These are phyloP conservation scores for Cymodocea nodosa DNA, from an alignment of 116 monocot species.

Conservation along the genomic window DNA sequence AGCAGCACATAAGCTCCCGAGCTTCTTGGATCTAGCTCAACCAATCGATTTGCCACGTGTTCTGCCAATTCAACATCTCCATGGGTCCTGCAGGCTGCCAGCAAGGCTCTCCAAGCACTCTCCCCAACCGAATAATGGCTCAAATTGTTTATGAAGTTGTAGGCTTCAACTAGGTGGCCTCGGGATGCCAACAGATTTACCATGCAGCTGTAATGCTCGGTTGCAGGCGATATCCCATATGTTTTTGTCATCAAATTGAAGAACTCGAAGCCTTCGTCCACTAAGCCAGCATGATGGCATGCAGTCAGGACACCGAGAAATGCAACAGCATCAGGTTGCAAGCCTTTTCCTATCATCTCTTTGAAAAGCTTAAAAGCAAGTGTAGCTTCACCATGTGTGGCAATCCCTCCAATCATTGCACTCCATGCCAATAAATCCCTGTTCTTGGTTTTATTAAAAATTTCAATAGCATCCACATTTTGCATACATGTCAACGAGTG, in stretches of 20 bases:
- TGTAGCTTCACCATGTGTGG: conserved; percentile 9
- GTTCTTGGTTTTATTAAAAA: conserved; percentile 6
- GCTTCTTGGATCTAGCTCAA: conserved; percentile 6
- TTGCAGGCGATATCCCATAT: conserved; percentile 15
- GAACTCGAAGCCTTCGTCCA: conserved; percentile 13
- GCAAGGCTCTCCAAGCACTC: conserved; percentile 13
- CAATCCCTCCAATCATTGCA: conserved; percentile 13
- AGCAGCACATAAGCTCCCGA: conserved; percentile 20
- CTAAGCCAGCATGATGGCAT: conserved; percentile 13
- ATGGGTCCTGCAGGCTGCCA: conserved; percentile 10
- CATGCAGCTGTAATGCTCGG: conserved; percentile 20
- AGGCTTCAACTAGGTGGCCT: conserved; percentile 5
- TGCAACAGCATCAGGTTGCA: conserved; percentile 12
- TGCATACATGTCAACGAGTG: conserved; percentile 59
- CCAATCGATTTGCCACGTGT: conserved; percentile 3
- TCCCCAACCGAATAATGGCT: background rate
- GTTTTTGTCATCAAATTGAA: conserved; percentile 15
- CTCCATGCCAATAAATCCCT: conserved; percentile 19
- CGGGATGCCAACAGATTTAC: conserved; percentile 11
- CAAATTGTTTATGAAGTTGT: background rate
- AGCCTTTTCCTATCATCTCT: conserved; percentile 5
- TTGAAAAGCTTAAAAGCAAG: conserved; percentile 12
- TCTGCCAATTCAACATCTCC: conserved; percentile 15
- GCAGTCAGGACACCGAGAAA: conserved; percentile 20
- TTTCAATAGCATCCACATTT: conserved; percentile 35